These are phyloP conservation scores for Gossypium longicalyx DNA, from an alignment of 345 rosid species.

Conservation along the genomic window DNA sequence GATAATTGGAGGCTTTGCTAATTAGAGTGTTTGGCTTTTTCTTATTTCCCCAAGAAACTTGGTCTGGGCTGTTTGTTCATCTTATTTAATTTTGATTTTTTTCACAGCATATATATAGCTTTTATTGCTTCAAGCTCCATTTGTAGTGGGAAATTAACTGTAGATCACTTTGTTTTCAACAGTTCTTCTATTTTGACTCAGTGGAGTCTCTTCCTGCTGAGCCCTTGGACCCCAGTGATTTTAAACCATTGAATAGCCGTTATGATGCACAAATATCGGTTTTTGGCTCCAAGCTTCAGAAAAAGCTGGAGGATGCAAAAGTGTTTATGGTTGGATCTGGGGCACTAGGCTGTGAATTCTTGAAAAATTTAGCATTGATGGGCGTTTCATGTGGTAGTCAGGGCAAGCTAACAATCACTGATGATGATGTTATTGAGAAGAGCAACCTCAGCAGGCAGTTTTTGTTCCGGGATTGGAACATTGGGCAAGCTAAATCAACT, in stretches of 20 bases:
- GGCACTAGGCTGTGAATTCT: slow-evolving; percentile 1
- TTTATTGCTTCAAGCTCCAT: neutral
- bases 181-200: slow-evolving; percentile 3
- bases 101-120: neutral
- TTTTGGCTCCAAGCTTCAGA: neutral
- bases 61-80: neutral
- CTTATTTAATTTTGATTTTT: neutral
- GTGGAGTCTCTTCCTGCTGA: slow-evolving; percentile 6
- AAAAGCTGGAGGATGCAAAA: neutral
- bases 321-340: slow-evolving; percentile 1
- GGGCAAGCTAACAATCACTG: slow-evolving; percentile 1
- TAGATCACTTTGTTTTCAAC: neutral
- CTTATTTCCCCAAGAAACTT: neutral
- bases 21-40: neutral
- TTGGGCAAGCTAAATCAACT: slow-evolving; percentile 5
- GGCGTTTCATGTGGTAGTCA: slow-evolving; percentile 1
- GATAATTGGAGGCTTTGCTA: neutral
- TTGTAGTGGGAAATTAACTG: neutral
- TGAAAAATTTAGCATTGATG: slow-evolving; percentile 1
- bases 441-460: slow-evolving; percentile 13
- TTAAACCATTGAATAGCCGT: neutral
- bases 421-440: slow-evolving; percentile 5
- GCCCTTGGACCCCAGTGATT: neutral
- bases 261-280: neutral
- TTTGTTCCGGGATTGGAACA: slow-evolving; percentile 12